Evolutionary conservation across 1,139 yeast genomes (phyloP), one percentile per base, ranked within the genome.

Genomic region (Scheffersomyces stambukii): DNA sequence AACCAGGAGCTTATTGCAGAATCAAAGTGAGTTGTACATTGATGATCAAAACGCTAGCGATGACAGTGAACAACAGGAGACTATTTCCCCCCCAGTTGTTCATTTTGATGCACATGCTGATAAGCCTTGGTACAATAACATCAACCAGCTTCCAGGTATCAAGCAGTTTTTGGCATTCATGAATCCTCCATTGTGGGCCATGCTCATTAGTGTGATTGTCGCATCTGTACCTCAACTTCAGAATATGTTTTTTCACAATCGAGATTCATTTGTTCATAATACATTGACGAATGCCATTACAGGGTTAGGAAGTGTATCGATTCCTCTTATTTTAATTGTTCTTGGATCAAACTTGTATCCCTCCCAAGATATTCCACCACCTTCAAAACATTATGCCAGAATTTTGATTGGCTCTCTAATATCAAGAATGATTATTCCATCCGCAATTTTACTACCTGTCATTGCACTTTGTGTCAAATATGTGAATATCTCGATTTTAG

Each of bases 121-220:
- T n/a, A n/a, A n/a, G n/a, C n/a, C n/a, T n/a, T n/a, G n/a, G n/a
- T n/a, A 12, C 10, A 24, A 13, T 9, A 19, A 11, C 13, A 13
- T 40, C 17, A 16, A 22, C 3, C 24, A 38, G 8, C 30, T 35
- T 8, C 41, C 47, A 6, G 36, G 39, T 3, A 40, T 56, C 8
- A 36, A 35, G 13, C 43, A 42, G 10, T 48, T 75, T 28, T 41
- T 68, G 32, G 46, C 54, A 19, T 77, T 77, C 45, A 86, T 91
- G 95, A 91, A 91, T 55, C 96, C 97, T 8, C 98, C 98, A 7
- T 64, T 91, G 38, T 91, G 88, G 69, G 81, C 97, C 8, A 91
- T 91, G 97, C 55, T 85, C 15, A 57, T 81, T 1, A 80, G 96
- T 7, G 77, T 91, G 12, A 39, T 84, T 15, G 89, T 91, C 31